Percentiles rank a stretch among this genome's conserved stretches.
These are phyloP conservation scores for Picea mariana DNA, from an alignment of 83 land plant species.

Conservation along the genomic window DNA sequence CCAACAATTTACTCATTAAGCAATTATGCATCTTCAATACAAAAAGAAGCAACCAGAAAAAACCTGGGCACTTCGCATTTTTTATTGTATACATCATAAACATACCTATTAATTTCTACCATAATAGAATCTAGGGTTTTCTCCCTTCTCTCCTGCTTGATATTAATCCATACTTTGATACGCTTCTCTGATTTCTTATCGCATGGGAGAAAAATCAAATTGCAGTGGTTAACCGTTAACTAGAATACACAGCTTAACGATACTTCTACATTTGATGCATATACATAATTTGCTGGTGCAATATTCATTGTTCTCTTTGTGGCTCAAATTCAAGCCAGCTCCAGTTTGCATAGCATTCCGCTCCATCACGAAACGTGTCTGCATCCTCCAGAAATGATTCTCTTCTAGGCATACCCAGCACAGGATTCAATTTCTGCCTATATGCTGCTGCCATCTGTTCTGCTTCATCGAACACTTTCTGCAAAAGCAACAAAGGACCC, in stretches of 20 bases:
- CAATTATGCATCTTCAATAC: not conserved
- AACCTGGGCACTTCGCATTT: not conserved
- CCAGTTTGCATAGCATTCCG: constrained; percentile 57
- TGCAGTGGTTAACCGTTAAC: not conserved
- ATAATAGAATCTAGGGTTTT: not conserved
- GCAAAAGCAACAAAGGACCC: constrained; percentile 1
- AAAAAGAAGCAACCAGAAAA: not conserved
- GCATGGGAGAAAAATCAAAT: not conserved
- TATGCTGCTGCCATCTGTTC: constrained; percentile 62
- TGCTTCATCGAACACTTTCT: constrained; percentile 71
- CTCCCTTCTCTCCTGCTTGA: not conserved
- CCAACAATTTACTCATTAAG: not conserved
- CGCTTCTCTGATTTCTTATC: not conserved
- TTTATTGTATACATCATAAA: not conserved
- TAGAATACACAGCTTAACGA: not conserved
- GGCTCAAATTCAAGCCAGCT: constrained; percentile 60
- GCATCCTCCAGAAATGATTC: constrained; percentile 24
- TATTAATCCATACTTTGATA: not conserved
- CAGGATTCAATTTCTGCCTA: constrained; percentile 41
- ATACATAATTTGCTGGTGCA: not conserved
- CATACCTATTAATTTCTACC: constrained; percentile 1
- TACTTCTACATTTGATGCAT: not conserved
- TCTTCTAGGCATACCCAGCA: not conserved
- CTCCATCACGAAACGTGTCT: constrained; percentile 48
- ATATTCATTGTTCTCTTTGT: not conserved